These are phyloP conservation scores for Triticum dicoccoides DNA, from an alignment of 176 grass and related monocot genomes.

Conservation along the genomic window DNA sequence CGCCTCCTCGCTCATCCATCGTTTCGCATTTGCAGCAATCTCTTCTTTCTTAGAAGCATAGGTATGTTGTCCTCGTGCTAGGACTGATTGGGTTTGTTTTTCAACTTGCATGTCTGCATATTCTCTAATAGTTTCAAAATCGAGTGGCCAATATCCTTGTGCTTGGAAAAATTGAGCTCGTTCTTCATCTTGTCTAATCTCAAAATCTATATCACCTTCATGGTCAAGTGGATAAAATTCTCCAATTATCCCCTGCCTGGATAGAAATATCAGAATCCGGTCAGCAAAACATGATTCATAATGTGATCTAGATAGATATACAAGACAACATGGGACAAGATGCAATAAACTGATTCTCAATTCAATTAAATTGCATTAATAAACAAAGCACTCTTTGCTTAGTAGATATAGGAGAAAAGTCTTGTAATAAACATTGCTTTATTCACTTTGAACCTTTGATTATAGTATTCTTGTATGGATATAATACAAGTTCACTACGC, in stretches of 20 bases:
- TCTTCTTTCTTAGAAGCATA: neutral
- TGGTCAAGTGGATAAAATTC: no score
- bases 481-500: no score
- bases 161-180: no score
- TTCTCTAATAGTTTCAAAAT: no score
- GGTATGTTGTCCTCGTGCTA: neutral
- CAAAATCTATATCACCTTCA: no score
- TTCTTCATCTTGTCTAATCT: no score
- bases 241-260: no score
- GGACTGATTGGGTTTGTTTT: no score
- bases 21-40: neutral
- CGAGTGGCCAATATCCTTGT: no score
- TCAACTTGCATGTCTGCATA: no score
- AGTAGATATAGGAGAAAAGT: neutral
- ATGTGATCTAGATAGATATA: neutral
- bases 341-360: neutral
- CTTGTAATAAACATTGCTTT: neutral
- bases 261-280: no score
- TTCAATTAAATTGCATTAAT: neutral
- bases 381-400: neutral
- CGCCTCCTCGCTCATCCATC: slow-evolving; percentile 2
- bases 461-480: neutral
- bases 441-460: neutral
- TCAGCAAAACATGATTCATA: no score
- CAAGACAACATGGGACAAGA: neutral